These are phyloP conservation scores for Phyllachora maydis DNA, from an alignment of 2,329 filamentous ascomycete genomes.

Conservation along the genomic window DNA sequence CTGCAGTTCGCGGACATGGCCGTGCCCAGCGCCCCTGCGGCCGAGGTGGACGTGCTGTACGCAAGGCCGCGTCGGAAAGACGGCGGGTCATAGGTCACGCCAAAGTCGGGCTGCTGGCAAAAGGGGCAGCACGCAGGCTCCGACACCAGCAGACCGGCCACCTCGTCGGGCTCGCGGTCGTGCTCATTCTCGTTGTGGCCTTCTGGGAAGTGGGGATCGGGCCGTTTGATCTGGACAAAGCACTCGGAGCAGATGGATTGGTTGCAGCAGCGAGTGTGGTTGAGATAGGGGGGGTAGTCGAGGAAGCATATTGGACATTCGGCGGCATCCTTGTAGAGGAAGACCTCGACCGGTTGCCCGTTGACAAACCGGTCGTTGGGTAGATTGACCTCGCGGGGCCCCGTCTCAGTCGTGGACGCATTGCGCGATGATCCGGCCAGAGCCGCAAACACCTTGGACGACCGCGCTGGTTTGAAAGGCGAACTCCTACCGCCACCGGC, in stretches of 20 bases:
- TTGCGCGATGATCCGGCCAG: slow-evolving; percentile 57
- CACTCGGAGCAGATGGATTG: slow-evolving; percentile 96
- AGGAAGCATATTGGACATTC: slow-evolving; percentile 97
- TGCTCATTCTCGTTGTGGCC: slow-evolving; percentile 32
- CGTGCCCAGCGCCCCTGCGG: slow-evolving; percentile 30
- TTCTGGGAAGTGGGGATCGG: slow-evolving; percentile 77
- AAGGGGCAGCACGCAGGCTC: slow-evolving; percentile 88
- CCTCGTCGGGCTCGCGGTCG: slow-evolving; percentile 23
- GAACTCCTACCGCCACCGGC: too few relatives aligned
- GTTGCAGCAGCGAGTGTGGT: slow-evolving; percentile 86
- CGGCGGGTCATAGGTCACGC: slow-evolving; percentile 83
- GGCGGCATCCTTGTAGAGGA: slow-evolving; percentile 71
- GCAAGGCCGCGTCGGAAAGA: slow-evolving; percentile 69
- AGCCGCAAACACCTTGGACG: slow-evolving; percentile 74
- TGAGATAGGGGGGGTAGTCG: slow-evolving; percentile 86
- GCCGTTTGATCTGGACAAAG: slow-evolving; percentile 94
- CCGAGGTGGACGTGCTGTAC: slow-evolving; percentile 33
- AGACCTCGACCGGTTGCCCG: slow-evolving; percentile 82
- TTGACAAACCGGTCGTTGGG: slow-evolving; percentile 77
- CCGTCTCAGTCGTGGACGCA: slow-evolving; percentile 48
- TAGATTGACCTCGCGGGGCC: slow-evolving; percentile 58
- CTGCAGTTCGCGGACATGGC: slow-evolving; percentile 80
- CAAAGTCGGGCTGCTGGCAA: slow-evolving; percentile 86
- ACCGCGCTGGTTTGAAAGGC: slow-evolving; percentile 59
- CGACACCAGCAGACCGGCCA: slow-evolving; percentile 53